A percentile compares a stretch with the other conserved stretches of the same genome.
These are phyloP conservation scores for Saccharomycopsis fodiens DNA, from an alignment of 805 yeast species.

Conservation along the genomic window DNA sequence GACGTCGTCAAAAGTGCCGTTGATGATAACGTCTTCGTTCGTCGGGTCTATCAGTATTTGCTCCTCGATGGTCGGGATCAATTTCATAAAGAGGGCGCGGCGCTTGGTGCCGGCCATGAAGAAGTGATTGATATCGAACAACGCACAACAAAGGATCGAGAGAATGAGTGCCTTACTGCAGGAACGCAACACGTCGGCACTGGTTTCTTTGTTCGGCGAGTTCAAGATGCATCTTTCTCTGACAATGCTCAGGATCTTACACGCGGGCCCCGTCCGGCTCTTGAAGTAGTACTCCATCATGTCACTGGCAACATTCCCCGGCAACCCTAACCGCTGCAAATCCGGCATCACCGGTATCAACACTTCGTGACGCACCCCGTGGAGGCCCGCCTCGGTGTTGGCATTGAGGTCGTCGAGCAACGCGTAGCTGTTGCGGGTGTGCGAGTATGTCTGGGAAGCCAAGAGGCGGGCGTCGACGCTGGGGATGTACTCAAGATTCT, in stretches of 20 bases:
- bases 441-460: constrained; percentile 6
- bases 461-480: constrained; percentile 1
- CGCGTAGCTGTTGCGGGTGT: constrained; percentile 8
- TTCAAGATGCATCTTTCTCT: constrained; percentile 9
- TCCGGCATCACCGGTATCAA: constrained; percentile 1
- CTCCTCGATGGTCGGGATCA: background rate
- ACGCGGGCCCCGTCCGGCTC: constrained; percentile 1
- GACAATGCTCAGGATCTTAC: constrained; percentile 8
- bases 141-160: constrained; percentile 9
- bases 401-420: constrained; percentile 4
- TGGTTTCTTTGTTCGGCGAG: constrained; percentile 7
- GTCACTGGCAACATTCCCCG: constrained; percentile 18
- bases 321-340: constrained; percentile 6
- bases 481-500: constrained; percentile 10
- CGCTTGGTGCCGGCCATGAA: constrained; percentile 16
- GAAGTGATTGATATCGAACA: constrained; percentile 16
- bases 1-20: constrained; percentile 13
- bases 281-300: constrained; percentile 14
- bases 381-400: background rate
- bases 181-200: background rate
- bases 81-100: constrained; percentile 5
- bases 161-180: constrained; percentile 7
- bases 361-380: constrained; percentile 6
- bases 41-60: constrained; percentile 5
- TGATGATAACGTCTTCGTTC: constrained; percentile 5